Percentiles rank a stretch among this genome's conserved stretches.
phyloP scores from a whole-genome alignment of 2,329 filamentous ascomycete genomes.

The Trichoderma polysporum region DNA sequence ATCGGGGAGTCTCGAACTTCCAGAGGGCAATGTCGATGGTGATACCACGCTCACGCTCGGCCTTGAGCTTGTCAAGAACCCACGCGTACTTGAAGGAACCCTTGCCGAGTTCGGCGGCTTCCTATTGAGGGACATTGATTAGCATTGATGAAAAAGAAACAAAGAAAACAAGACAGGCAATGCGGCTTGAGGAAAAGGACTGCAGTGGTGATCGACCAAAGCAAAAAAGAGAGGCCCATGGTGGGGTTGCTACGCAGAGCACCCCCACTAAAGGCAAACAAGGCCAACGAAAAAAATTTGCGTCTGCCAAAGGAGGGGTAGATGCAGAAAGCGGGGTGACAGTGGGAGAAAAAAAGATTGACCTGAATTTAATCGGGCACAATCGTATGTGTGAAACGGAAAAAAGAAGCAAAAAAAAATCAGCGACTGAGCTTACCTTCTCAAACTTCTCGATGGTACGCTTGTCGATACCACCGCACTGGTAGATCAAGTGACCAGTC shows the following conservation, averaged over 20 bases:
- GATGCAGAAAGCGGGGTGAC: conserved; percentile 5
- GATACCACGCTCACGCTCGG: conserved; percentile 99
- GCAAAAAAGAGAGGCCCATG: not conserved
- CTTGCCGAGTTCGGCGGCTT: conserved; percentile 99
- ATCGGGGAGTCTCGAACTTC: conserved; percentile 99
- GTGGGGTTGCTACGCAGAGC: not conserved
- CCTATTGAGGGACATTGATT: conserved; percentile 52
- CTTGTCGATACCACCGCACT: conserved; percentile 99
- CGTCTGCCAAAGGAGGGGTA: conserved; percentile 18
- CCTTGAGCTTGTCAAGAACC: conserved; percentile 99
- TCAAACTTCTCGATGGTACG: conserved; percentile 99
- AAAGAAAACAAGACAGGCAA: too few relatives aligned
- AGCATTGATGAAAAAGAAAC: conserved; percentile 18
- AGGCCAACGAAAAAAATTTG: conserved; percentile 7
- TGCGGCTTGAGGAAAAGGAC: not conserved
- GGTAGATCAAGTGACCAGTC: conserved; percentile 97
- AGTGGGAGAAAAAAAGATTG: not conserved
- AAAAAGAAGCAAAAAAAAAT: conserved; percentile 25
- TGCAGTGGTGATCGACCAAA: not conserved
- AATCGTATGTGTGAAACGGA: not conserved
- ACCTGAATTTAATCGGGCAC: not conserved
- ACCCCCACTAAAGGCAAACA: not conserved
- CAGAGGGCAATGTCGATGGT: conserved; percentile 99
- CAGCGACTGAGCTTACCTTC: conserved; percentile 66
- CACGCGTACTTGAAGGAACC: conserved; percentile 99